Percentiles rank a stretch among this genome's conserved stretches.
Evolutionary conservation across 2,329 filamentous ascomycete genomes (phyloP).

Genomic region (Fonsecaea monophora): DNA sequence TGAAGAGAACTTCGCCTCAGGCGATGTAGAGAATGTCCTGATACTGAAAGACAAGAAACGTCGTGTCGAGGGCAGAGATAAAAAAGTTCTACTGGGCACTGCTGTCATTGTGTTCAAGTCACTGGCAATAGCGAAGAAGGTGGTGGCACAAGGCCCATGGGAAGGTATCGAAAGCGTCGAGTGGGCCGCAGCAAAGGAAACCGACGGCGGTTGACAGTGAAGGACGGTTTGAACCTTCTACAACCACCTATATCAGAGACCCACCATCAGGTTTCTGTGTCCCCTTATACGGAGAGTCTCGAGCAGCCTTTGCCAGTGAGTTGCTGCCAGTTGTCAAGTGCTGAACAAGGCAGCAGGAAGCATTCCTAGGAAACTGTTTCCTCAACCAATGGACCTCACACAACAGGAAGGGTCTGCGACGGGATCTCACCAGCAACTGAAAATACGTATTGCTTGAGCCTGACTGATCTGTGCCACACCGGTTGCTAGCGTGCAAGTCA

Average conservation of each 20-base stretch:
- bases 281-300: not conserved
- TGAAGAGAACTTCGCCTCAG: conserved; percentile 60
- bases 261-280: not conserved
- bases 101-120: conserved; percentile 64
- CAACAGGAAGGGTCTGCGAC: not conserved
- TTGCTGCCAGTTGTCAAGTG: conserved; percentile 6
- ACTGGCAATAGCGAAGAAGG: conserved; percentile 50
- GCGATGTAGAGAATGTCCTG: conserved; percentile 62
- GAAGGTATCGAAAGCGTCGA: conserved; percentile 59
- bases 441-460: not conserved
- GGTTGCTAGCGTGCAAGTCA: not conserved
- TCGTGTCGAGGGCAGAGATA: conserved; percentile 56
- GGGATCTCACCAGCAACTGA: not conserved
- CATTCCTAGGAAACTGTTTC: not conserved
- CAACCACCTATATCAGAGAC: not conserved
- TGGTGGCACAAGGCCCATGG: conserved; percentile 49
- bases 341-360: conserved; percentile 18
- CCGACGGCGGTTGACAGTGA: conserved; percentile 51
- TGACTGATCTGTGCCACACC: not conserved
- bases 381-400: not conserved
- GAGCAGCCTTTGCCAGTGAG: conserved; percentile 8
- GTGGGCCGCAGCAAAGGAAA: conserved; percentile 62
- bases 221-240: not conserved
- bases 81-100: conserved; percentile 59
- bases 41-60: conserved; percentile 62